Evolutionary conservation across 1,284 basidiomycete species (phyloP).

Genomic region (Ceratobasidium papillatum): DNA sequence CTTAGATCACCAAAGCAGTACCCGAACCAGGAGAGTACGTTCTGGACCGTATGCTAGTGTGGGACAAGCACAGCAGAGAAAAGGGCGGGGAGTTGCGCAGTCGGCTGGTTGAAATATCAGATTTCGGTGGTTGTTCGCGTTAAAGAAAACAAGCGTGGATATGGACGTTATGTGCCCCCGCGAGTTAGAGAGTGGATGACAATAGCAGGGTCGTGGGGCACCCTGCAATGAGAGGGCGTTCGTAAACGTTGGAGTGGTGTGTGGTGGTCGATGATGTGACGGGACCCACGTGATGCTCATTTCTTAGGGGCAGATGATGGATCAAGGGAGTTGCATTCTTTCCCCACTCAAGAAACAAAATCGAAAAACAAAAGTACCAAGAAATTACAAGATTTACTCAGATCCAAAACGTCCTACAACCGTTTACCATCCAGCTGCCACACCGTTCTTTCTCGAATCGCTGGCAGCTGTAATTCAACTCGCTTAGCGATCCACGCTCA

Average conservation of each 20-base stretch:
- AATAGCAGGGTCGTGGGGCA: not conserved
- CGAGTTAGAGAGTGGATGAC: not conserved
- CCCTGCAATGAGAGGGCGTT: not conserved
- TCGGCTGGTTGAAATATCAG: not conserved
- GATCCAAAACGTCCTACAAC: not conserved
- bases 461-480: slow-evolving; percentile 66
- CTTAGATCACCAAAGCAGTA: not conserved
- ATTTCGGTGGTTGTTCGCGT: not conserved
- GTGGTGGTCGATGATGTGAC: slow-evolving; percentile 25
- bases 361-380: not conserved
- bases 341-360: not conserved
- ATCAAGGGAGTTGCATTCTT: not conserved
- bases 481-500: not conserved
- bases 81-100: not conserved
- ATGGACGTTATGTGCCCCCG: not conserved
- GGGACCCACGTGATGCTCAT: slow-evolving; percentile 25
- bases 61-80: not conserved
- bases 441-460: slow-evolving; percentile 84
- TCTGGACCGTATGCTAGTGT: not conserved
- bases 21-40: not conserved
- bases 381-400: not conserved
- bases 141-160: not conserved
- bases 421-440: slow-evolving; percentile 77
- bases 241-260: not conserved
- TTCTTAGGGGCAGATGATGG: not conserved